These are phyloP conservation scores for Penicillium oxalicum DNA, from an alignment of 2,329 filamentous ascomycete genomes.

Conservation along the genomic window DNA sequence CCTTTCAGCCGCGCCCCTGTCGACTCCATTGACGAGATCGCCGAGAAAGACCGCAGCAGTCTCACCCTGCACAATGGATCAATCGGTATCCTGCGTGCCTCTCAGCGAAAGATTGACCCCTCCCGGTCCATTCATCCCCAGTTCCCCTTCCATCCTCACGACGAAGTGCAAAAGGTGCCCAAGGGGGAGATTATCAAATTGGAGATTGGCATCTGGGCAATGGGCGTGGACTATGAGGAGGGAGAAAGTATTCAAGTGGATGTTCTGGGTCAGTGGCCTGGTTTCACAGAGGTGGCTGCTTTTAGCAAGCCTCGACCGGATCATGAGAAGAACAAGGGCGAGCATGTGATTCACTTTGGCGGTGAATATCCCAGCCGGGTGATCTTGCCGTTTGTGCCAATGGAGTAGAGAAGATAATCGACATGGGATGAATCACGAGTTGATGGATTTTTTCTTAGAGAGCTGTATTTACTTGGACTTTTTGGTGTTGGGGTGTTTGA, in stretches of 20 bases:
- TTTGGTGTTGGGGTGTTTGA: too few relatives aligned
- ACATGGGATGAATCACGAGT: too few relatives aligned
- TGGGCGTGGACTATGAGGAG: constrained; percentile 43
- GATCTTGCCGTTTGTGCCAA: constrained; percentile 34
- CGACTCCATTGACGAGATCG: constrained; percentile 22
- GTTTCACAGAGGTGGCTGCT: constrained; percentile 37
- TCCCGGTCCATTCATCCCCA: constrained; percentile 26
- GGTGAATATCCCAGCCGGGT: constrained; percentile 34
- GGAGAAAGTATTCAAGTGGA: constrained; percentile 31
- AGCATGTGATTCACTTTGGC: constrained; percentile 36
- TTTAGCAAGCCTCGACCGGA: constrained; percentile 38
- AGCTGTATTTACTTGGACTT: too few relatives aligned
- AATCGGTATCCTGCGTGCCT: constrained; percentile 42
- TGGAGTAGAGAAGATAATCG: background rate
- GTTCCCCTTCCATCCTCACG: constrained; percentile 37
- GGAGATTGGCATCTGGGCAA: constrained; percentile 46
- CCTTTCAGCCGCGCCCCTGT: constrained; percentile 31
- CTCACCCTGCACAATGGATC: constrained; percentile 41
- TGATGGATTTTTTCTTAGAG: too few relatives aligned
- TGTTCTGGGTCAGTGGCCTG: constrained; percentile 28
- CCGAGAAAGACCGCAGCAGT: constrained; percentile 33
- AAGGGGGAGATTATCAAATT: constrained; percentile 39
- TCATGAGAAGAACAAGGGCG: constrained; percentile 38
- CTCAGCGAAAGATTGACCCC: constrained; percentile 37
- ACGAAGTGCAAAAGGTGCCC: constrained; percentile 35